phyloP scores from a whole-genome alignment of 192 early-diverging fungal species.

The Backusella westeae region DNA sequence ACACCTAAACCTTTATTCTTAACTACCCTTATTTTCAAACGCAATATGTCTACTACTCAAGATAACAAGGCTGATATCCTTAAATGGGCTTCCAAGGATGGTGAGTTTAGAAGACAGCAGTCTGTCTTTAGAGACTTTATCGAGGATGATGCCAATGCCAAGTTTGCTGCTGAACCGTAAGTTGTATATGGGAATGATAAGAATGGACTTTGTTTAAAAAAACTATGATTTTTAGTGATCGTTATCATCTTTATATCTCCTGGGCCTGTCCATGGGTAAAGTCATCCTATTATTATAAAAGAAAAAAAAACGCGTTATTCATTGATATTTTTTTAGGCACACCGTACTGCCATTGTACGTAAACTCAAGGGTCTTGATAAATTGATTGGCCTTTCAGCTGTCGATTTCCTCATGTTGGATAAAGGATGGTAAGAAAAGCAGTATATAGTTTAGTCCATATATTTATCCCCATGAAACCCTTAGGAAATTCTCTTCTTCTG shows the following conservation, averaged over 20 bases:
- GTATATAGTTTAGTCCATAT: not conserved
- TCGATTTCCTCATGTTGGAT: slow-evolving; percentile 76
- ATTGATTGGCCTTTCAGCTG: slow-evolving; percentile 82
- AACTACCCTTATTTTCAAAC: slow-evolving; percentile 10
- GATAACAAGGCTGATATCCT: slow-evolving; percentile 34
- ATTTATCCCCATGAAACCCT: not conserved
- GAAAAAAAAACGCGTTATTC: not conserved
- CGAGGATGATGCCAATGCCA: slow-evolving; percentile 48
- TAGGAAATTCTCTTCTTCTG: slow-evolving; percentile 61
- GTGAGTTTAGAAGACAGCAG: slow-evolving; percentile 77
- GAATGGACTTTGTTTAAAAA: not conserved
- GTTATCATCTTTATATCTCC: slow-evolving; percentile 82
- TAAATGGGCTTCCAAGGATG: slow-evolving; percentile 70
- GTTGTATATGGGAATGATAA: not conserved
- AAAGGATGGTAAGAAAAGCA: slow-evolving; percentile 64
- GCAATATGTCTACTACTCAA: slow-evolving; percentile 27
- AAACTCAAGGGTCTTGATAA: slow-evolving; percentile 88
- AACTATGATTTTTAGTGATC: slow-evolving; percentile 35
- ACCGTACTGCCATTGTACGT: slow-evolving; percentile 84
- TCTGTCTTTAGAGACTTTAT: slow-evolving; percentile 70
- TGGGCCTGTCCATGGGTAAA: slow-evolving; percentile 43
- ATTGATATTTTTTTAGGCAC: slow-evolving; percentile 58
- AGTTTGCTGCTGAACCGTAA: slow-evolving; percentile 73
- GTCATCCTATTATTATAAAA: not conserved
- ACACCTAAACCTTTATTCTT: not conserved